These are phyloP conservation scores for Populus euphratica DNA, from an alignment of 345 rosid species.

Conservation along the genomic window DNA sequence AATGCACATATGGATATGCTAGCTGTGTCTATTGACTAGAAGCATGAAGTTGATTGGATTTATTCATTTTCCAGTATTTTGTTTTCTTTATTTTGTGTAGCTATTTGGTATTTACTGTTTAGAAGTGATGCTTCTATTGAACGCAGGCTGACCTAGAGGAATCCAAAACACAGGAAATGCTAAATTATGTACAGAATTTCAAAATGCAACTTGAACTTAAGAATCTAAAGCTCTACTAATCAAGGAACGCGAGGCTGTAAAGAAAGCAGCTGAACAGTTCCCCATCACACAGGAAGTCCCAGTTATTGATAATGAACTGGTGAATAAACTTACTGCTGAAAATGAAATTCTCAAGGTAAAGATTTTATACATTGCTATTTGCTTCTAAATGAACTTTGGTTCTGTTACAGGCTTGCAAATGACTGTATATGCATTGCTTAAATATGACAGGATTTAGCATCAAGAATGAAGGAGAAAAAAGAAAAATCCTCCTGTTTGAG, in stretches of 20 bases:
- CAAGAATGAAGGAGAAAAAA: background rate
- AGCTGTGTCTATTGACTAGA: background rate
- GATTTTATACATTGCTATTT: background rate
- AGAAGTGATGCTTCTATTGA: background rate
- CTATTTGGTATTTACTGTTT: background rate
- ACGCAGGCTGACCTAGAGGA: slow-evolving; percentile 87
- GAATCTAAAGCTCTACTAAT: slow-evolving; percentile 31
- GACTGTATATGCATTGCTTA: background rate
- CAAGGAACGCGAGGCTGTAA: slow-evolving; percentile 39
- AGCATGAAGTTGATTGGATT: background rate
- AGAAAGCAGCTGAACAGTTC: slow-evolving; percentile 42
- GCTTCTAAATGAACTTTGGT: too few species aligned
- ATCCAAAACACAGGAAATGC: slow-evolving; percentile 84
- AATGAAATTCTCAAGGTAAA: slow-evolving; percentile 87
- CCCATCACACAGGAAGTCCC: slow-evolving; percentile 77
- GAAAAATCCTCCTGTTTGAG: background rate
- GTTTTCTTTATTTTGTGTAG: background rate
- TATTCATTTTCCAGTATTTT: background rate
- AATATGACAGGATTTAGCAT: background rate
- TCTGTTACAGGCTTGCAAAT: too few species aligned
- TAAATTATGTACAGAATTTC: slow-evolving; percentile 51
- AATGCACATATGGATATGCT: background rate
- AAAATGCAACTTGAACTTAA: slow-evolving; percentile 23
- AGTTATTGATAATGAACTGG: slow-evolving; percentile 59
- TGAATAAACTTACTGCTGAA: slow-evolving; percentile 76